These are phyloP conservation scores for Santalum album DNA, from an alignment of 164 flowering plant species.

Conservation along the genomic window DNA sequence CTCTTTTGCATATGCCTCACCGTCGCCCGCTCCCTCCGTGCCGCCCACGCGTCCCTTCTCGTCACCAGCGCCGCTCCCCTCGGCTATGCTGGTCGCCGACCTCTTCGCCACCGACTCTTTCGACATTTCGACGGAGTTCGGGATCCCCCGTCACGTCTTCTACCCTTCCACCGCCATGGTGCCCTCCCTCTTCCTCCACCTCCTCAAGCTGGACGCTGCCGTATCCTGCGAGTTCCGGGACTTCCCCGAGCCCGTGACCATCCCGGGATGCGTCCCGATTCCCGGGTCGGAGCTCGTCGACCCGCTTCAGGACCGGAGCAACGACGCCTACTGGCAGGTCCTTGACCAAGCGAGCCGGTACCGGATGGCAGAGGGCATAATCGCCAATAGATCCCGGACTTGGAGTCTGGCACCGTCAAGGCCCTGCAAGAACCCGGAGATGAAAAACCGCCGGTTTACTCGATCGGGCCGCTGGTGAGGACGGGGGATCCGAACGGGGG, in stretches of 20 bases:
- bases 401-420: conserved; percentile 36
- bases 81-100: conserved; percentile 29
- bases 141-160: conserved; percentile 27
- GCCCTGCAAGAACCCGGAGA: conserved; percentile 17
- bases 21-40: conserved; percentile 21
- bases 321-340: conserved; percentile 19
- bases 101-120: conserved; percentile 29
- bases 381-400: conserved; percentile 36
- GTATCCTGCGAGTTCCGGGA: conserved; percentile 20
- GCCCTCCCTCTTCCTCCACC: conserved; percentile 17
- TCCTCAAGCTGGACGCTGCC: conserved; percentile 24
- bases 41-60: conserved; percentile 9
- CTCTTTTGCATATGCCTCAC: conserved; percentile 22
- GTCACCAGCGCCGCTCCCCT: not conserved
- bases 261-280: conserved; percentile 31
- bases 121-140: conserved; percentile 25
- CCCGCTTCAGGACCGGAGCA: conserved; percentile 20
- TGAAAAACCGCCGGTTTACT: conserved; percentile 37
- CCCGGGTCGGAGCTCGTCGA: conserved; percentile 20
- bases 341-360: conserved; percentile 19
- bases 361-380: conserved; percentile 37
- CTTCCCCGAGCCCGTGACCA: conserved; percentile 15
- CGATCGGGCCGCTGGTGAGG: conserved; percentile 53
- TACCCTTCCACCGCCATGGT: conserved; percentile 25
- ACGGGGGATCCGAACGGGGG: conserved; percentile 5